Evolutionary conservation across 345 rosid species (phyloP), one percentile per base, ranked within the genome.

Genomic region (Pistacia integerrima): DNA sequence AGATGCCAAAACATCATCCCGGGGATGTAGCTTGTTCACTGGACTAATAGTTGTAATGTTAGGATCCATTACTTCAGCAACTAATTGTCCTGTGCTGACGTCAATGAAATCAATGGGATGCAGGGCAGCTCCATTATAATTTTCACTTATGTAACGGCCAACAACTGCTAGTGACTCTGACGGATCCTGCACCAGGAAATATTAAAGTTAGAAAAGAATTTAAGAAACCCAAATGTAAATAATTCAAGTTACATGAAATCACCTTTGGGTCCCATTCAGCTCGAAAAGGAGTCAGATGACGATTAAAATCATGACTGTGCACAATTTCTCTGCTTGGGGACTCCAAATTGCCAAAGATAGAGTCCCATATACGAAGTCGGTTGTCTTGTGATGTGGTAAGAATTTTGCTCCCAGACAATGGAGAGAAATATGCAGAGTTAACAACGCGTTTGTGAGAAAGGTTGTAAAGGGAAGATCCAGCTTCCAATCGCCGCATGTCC

Each of bases 191-290:
- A 77, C 22, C 72, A 72, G 41, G 44, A 59, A 5, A 51, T 49
- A 54, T 35, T 4, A 58, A 20, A 61, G 67, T 9, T 62, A 11
- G 8, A n/a, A 7, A 55, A 66, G 1, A 48, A 44, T 44, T 48
- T 63, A 16, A 7, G n/a, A 35, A 64, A 51, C 25, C 48, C 48
- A 41, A 18, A 35, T 7, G 16, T 9, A 61, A 10, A 2, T 11
- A 35, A 18, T 49, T 75, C 64, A 41, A 49, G 5, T 51, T 33
- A 18, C 28, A 38, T 68, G 69, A 36, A 48, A 82, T 74, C 59
- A 93, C 99, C 98, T 91, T 93, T 17, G 98, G 98, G 86, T 96
- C 99, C 99, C 99, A 96, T 81, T 95, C 99, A 84, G 94, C 99
- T 76, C 92, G 89, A 72, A 93, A 96, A 36, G 98, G 97, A 25